A percentile compares a stretch with the other conserved stretches of the same genome.
Evolutionary conservation across 805 yeast species (phyloP).

Genomic region (Kodamaea nitidulidarum): DNA sequence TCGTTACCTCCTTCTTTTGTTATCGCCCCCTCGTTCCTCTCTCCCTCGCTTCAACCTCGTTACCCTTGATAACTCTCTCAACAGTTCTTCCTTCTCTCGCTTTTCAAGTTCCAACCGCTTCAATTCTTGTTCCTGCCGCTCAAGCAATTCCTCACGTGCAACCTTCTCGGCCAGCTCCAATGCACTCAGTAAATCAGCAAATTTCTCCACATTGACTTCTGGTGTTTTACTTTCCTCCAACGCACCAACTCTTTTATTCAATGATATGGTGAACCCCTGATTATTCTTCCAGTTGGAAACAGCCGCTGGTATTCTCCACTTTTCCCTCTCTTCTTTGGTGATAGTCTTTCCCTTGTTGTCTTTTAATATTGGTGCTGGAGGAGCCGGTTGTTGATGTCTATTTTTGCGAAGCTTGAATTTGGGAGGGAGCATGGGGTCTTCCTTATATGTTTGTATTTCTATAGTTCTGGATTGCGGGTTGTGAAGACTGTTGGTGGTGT

Average conservation of each 20-base stretch:
- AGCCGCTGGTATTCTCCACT: constrained; percentile 88
- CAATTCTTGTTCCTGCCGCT: constrained; percentile 15
- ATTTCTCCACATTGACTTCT: constrained; percentile 51
- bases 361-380: constrained; percentile 60
- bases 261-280: constrained; percentile 76
- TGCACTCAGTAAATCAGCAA: constrained; percentile 64
- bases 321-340: constrained; percentile 67
- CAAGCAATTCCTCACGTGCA: constrained; percentile 26
- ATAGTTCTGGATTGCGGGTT: constrained; percentile 37
- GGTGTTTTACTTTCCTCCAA: constrained; percentile 16
- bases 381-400: constrained; percentile 58
- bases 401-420: constrained; percentile 69
- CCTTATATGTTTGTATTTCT: constrained; percentile 60
- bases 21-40: constrained; percentile 7
- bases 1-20: constrained; percentile 1
- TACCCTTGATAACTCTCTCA: constrained; percentile 19
- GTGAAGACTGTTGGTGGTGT: constrained; percentile 16
- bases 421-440: constrained; percentile 87
- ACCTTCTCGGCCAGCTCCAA: constrained; percentile 41
- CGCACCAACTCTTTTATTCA: constrained; percentile 61
- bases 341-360: constrained; percentile 37
- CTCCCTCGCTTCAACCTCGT: constrained; percentile 23
- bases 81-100: constrained; percentile 25
- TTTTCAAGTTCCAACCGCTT: constrained; percentile 21
- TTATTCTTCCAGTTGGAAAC: constrained; percentile 95